phyloP scores from a whole-genome alignment of 129 eudicot species.

The Escallonia rubra region DNA sequence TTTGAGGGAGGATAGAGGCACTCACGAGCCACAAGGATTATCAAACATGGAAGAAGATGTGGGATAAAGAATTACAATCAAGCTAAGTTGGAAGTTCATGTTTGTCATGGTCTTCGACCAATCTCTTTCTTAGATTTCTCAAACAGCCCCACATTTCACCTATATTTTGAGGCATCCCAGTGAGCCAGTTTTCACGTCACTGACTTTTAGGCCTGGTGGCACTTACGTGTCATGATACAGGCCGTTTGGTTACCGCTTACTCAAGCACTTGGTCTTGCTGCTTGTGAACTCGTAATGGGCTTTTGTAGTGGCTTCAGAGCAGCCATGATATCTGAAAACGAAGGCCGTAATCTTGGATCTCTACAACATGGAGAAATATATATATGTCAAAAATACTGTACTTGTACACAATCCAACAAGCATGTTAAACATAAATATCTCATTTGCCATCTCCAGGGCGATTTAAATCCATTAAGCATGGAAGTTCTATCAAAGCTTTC shows the following conservation, averaged over 20 bases:
- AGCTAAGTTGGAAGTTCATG: slow-evolving; percentile 9
- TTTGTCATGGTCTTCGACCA: background rate
- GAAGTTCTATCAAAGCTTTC: too few relatives aligned
- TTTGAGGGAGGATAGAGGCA: slow-evolving; percentile 15
- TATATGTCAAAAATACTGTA: too few relatives aligned
- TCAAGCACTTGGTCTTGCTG: slow-evolving; percentile 24
- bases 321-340: slow-evolving; percentile 88
- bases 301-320: slow-evolving; percentile 82
- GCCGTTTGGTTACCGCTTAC: slow-evolving; percentile 14
- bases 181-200: background rate
- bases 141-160: slow-evolving; percentile 8
- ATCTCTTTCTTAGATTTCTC: slow-evolving; percentile 1
- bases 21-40: slow-evolving; percentile 19
- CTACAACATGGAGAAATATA: slow-evolving; percentile 29
- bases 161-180: slow-evolving; percentile 12
- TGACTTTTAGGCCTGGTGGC: background rate
- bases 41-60: slow-evolving; percentile 6
- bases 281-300: slow-evolving; percentile 48
- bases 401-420: too few relatives aligned
- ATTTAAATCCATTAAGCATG: too few relatives aligned
- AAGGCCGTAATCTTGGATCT: slow-evolving; percentile 83
- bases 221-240: background rate
- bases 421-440: too few relatives aligned
- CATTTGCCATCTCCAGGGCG: too few relatives aligned
- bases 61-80: slow-evolving; percentile 19